Base-by-base conservation (phyloP, 768 basidiomycete species). In the Phanerochaete carnosa region DNA sequence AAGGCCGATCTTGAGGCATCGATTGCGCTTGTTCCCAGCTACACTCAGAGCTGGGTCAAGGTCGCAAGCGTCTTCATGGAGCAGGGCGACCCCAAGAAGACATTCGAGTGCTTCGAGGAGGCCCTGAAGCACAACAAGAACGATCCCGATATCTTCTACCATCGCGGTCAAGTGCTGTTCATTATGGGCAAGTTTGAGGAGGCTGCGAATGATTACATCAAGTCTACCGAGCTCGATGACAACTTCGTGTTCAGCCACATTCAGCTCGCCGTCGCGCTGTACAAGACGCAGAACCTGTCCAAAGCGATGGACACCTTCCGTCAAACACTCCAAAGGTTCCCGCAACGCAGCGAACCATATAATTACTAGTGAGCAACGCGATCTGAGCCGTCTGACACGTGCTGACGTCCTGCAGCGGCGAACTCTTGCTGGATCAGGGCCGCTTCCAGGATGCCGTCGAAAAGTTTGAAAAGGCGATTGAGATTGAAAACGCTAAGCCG, bases 11-110 rank as follows among this genome's bases (percentile, higher is more conserved):
- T 98, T 35, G 82, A 89, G 47, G 85, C 89, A 66, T 89, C 89
- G 47, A 78, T 96, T 57, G 76, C 81, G 55, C 75, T 96, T 30
- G 73, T 79, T 60, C 92, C 83, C 15, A 77, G 76, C 45, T 85
- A 87, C 66, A 94, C 93, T 0, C 96, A 98, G 75, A 90, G 86
- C 65, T 83, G 93, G 73, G 95, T 99, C 66, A 99, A 99, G 82
- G 87, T 98, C 62, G 97, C 96, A 15, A 93, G 90, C 67, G 95
- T 98, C 39, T 82, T 95, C 74, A 98, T 99, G 96, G 97, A 99
- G 72, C 88, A 95, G 68, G 88, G 89, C 43, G 84, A 94, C 63
- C 82, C 91, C 13, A 76, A 79, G 22, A 85, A 84, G 64, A 91
- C 96, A 1, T 95, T 98, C 74, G 85, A 89, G 60, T 92, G 90